A percentile compares a stretch with the other conserved stretches of the same genome.
Evolutionary conservation across 768 basidiomycete genomes (phyloP).

Genomic region (Neoboletus magnificus): DNA sequence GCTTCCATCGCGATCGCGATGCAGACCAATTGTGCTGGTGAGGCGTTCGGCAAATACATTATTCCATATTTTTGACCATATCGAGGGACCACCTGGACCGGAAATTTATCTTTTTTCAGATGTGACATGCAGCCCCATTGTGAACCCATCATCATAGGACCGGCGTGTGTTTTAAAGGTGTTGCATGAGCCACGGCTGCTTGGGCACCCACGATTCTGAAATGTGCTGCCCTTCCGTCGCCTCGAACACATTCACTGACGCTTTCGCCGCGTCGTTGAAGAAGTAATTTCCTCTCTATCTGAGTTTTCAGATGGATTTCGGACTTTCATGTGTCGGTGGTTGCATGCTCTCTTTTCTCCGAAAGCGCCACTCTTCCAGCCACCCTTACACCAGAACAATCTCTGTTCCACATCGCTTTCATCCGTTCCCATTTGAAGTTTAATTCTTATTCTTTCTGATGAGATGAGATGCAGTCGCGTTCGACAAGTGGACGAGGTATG

Average conservation of each 20-base stretch:
- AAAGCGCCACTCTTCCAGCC: constrained; percentile 21
- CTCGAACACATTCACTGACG: constrained; percentile 5
- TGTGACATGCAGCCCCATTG: constrained; percentile 20
- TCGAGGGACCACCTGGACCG: constrained; percentile 25
- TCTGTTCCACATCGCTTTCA: constrained; percentile 21
- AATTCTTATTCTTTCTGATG: constrained; percentile 9
- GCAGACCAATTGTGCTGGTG: constrained; percentile 20
- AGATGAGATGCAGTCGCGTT: constrained; percentile 15
- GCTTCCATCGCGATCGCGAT: constrained; percentile 26
- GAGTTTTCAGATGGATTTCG: constrained; percentile 30
- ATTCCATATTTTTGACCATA: constrained; percentile 26
- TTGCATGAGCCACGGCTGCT: constrained; percentile 7
- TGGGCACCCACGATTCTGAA: constrained; percentile 8
- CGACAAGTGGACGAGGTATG: constrained; percentile 15
- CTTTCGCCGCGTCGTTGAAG: constrained; percentile 8
- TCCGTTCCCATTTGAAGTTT: constrained; percentile 19
- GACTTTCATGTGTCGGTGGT: constrained; percentile 32
- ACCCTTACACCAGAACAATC: constrained; percentile 9
- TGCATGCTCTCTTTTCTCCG: constrained; percentile 23
- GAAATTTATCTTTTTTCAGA: constrained; percentile 19
- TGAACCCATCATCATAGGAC: constrained; percentile 7
- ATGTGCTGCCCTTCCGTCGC: constrained; percentile 6
- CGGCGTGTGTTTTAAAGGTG: constrained; percentile 6
- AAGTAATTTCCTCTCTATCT: constrained; percentile 22
- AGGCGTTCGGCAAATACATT: constrained; percentile 23